Base-by-base conservation (phyloP, 129 eudicot genomes). In the Pseudognaphalium luteoalbum region DNA sequence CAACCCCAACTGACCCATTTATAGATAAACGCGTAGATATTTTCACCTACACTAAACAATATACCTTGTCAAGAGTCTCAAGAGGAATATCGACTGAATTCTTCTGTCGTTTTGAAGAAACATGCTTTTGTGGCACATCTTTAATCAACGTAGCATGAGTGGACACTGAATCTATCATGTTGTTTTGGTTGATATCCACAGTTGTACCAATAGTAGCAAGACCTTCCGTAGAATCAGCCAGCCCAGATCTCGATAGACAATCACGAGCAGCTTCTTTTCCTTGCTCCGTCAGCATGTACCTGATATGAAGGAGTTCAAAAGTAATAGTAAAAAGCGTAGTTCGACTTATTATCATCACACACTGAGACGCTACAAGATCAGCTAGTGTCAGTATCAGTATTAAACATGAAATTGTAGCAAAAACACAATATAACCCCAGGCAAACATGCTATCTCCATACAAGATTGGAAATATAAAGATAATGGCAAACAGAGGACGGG, bases 221-320 rank as follows among this genome's bases (percentile, higher is more conserved):
- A 69, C 32, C 75, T 21, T 80, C 86, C 54, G 58, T 57, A 51
- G 81, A 54, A 76, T 81, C 88, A 76, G 57, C 42, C 78, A 91
- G 68, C 52, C 92, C 91, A 78, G 99, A 94, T 85, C 99, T 87
- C 71, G 61, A 81, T n/a, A 94, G 81, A 86, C 97, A 94, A 28
- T 91, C 99, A 22, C 81, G 87, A 30, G 97, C 97, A 74, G 85
- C 85, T 83, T 81, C 88, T 73, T 88, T 90, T 69, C 99, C 99
- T 89, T 85, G 86, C 58, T 85, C 88, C 4, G 97, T 85, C 64
- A 94, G 81, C 96, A 88, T 94, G 86, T 94, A 94, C 84, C 96
- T 94, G 56, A 32, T 65, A 70, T 66, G 7, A 11, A 44, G 29
- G 58, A 51, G 4, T 10, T n/a, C 7, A 58, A 41, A 67, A 66